A percentile compares a stretch with the other conserved stretches of the same genome.
phyloP scores from a whole-genome alignment of 2,329 filamentous ascomycete genomes.

The Dothistroma pini region DNA sequence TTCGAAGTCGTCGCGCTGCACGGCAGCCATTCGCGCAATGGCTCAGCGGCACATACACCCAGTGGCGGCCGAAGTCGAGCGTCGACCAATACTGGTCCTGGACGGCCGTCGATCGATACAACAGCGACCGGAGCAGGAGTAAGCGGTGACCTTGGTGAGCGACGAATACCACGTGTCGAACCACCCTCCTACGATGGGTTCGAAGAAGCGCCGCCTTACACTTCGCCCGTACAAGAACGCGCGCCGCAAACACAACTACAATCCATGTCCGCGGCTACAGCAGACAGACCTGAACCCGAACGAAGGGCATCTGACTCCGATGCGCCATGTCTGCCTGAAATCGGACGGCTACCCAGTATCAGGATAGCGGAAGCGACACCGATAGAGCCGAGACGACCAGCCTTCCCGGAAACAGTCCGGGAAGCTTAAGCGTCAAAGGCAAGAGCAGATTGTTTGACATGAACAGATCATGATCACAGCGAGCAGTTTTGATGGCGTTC shows the following conservation, averaged over 20 bases:
- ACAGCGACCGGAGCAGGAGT: conserved; percentile 1
- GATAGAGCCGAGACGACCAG: conserved; percentile 22
- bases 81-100: conserved; percentile 24
- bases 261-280: not conserved
- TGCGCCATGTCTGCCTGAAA: conserved; percentile 36
- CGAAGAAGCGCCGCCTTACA: conserved; percentile 49
- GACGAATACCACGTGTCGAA: conserved; percentile 30
- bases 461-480: conserved; percentile 3
- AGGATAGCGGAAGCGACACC: conserved; percentile 40
- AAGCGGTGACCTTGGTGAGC: conserved; percentile 30
- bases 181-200: conserved; percentile 37
- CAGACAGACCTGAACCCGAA: conserved; percentile 1
- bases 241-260: conserved; percentile 10
- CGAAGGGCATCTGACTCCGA: conserved; percentile 15
- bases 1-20: conserved; percentile 44
- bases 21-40: conserved; percentile 34
- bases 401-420: conserved; percentile 12
- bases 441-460: conserved; percentile 8
- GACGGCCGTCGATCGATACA: conserved; percentile 30
- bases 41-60: conserved; percentile 20
- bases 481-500: not conserved
- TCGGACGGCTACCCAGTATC: conserved; percentile 44
- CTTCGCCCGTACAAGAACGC: conserved; percentile 36
- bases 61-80: conserved; percentile 28
- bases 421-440: conserved; percentile 9